phyloP scores from a whole-genome alignment of 202 grass and related monocot genomes.

The Setaria italica region DNA sequence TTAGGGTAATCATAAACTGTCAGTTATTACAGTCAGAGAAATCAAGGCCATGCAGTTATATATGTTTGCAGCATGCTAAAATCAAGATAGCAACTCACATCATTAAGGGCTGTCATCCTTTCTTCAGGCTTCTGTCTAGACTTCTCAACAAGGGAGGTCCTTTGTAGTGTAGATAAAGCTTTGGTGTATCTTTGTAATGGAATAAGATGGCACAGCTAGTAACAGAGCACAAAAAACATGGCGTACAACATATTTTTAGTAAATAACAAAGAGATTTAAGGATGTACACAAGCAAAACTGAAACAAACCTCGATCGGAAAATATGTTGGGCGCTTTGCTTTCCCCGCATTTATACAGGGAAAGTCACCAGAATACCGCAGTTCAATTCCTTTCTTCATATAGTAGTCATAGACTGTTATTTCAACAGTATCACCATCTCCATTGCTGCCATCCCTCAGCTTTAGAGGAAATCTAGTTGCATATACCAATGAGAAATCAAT shows the following conservation, averaged over 20 bases:
- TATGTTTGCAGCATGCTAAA: slow-evolving; percentile 28
- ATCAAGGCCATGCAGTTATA: not conserved
- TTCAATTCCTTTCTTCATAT: slow-evolving; percentile 56
- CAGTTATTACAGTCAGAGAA: not conserved
- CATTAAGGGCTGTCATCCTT: slow-evolving; percentile 63
- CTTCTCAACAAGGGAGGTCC: slow-evolving; percentile 70
- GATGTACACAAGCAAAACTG: not conserved
- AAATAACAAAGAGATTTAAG: slow-evolving; percentile 13
- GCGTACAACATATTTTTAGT: slow-evolving; percentile 3
- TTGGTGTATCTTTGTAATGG: slow-evolving; percentile 79
- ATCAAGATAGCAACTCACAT: slow-evolving; percentile 46
- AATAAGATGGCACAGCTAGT: slow-evolving; percentile 58
- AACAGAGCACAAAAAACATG: slow-evolving; percentile 25
- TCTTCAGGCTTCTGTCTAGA: slow-evolving; percentile 80
- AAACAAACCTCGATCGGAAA: slow-evolving; percentile 75
- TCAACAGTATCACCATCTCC: slow-evolving; percentile 53
- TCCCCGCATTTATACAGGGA: slow-evolving; percentile 86
- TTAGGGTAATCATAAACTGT: slow-evolving; percentile 28
- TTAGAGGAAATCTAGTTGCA: slow-evolving; percentile 63
- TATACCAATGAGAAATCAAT: slow-evolving; percentile 32
- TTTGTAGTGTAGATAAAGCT: slow-evolving; percentile 64
- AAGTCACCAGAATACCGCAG: slow-evolving; percentile 58
- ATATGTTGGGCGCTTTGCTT: slow-evolving; percentile 75
- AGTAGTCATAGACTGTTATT: slow-evolving; percentile 86
- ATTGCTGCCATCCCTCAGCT: slow-evolving; percentile 50